Conservation (phyloP, 2,329 filamentous ascomycete genomes). For the Ceratocystis eucalypticola region DNA sequence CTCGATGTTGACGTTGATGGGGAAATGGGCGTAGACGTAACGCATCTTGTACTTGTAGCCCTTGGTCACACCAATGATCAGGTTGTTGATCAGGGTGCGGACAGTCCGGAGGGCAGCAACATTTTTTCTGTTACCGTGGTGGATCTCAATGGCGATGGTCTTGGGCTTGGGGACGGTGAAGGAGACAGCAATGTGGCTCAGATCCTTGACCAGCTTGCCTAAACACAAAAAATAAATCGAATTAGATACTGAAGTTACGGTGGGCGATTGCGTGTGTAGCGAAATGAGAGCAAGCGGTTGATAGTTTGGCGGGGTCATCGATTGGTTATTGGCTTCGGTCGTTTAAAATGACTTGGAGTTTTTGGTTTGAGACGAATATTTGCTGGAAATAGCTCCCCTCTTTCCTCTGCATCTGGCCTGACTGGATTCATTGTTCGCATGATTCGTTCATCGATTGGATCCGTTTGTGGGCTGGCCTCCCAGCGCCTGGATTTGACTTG, state of each 20-base stretch:
- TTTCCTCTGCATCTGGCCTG: background rate
- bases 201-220: constrained; percentile 95
- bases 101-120: constrained; percentile 96
- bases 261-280: background rate
- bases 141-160: constrained; percentile 90
- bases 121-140: constrained; percentile 96
- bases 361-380: background rate
- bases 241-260: constrained; percentile 10
- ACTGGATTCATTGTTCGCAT: background rate
- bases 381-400: background rate
- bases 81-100: constrained; percentile 95
- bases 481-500: background rate
- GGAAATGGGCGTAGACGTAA: constrained; percentile 99
- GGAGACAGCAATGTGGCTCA: constrained; percentile 90
- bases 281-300: background rate
- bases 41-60: constrained; percentile 99
- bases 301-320: background rate
- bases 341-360: background rate
- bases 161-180: constrained; percentile 80
- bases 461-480: background rate
- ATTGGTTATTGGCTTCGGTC: background rate
- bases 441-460: background rate
- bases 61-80: constrained; percentile 96
- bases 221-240: constrained; percentile 20
- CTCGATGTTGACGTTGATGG: constrained; percentile 99